Percentiles rank a stretch among this genome's conserved stretches.
phyloP scores from a whole-genome alignment of 1,139 yeast genomes.

The Pneumocystis sp. region DNA sequence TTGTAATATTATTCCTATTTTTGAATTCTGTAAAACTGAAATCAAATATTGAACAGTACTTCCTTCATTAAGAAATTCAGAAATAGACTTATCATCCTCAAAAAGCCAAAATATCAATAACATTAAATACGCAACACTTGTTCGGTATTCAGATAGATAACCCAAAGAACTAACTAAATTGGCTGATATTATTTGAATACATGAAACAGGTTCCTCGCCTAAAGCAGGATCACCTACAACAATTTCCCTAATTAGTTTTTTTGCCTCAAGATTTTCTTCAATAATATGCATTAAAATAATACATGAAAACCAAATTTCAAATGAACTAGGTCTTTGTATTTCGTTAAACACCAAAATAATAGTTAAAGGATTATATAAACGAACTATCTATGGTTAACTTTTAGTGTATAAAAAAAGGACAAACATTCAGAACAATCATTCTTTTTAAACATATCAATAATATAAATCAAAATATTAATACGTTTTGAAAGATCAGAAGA shows the following conservation, averaged over 20 bases:
- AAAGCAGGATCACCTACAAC: slow-evolving; percentile 48
- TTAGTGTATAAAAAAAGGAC: not conserved
- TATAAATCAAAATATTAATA: slow-evolving; percentile 45
- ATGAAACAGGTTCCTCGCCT: slow-evolving; percentile 60
- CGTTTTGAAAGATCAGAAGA: slow-evolving; percentile 50
- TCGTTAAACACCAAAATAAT: slow-evolving; percentile 27
- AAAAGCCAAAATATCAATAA: slow-evolving; percentile 61
- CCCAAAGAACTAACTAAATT: slow-evolving; percentile 53
- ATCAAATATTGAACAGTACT: slow-evolving; percentile 53
- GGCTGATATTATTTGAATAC: slow-evolving; percentile 69
- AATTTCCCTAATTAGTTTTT: slow-evolving; percentile 38
- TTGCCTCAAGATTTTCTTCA: slow-evolving; percentile 37
- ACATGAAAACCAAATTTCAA: slow-evolving; percentile 73
- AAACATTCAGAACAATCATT: not conserved
- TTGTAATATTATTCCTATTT: slow-evolving; percentile 48
- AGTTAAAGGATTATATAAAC: slow-evolving; percentile 38
- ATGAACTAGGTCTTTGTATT: slow-evolving; percentile 57
- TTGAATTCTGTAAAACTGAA: slow-evolving; percentile 41
- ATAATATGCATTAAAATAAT: slow-evolving; percentile 49
- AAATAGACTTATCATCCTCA: slow-evolving; percentile 61
- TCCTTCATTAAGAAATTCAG: slow-evolving; percentile 58
- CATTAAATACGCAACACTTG: slow-evolving; percentile 66
- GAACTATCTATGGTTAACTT: slow-evolving; percentile 28
- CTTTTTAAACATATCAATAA: slow-evolving; percentile 34
- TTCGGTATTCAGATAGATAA: slow-evolving; percentile 50